phyloP scores from a whole-genome alignment of 805 yeast genomes.

The Candida hungchunana region DNA sequence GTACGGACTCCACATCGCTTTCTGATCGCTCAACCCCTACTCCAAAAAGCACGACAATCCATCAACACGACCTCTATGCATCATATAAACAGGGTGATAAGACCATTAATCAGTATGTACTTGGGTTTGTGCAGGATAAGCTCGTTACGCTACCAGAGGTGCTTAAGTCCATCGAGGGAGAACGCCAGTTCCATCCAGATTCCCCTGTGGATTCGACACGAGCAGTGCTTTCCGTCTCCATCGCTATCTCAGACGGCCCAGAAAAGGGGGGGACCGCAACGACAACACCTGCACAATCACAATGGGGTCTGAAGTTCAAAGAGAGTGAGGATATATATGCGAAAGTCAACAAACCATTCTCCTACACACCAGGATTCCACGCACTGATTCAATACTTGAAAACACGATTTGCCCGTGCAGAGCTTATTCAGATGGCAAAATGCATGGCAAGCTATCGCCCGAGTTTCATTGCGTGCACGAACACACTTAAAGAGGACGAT shows the following conservation, averaged over 20 bases:
- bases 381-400: constrained; percentile 69
- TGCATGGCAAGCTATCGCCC: constrained; percentile 91
- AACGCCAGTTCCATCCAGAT: constrained; percentile 6
- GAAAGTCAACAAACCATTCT: constrained; percentile 68
- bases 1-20: constrained; percentile 6
- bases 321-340: constrained; percentile 82
- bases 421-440: constrained; percentile 77
- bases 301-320: constrained; percentile 41
- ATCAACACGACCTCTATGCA: constrained; percentile 23
- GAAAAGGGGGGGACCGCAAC: constrained; percentile 9
- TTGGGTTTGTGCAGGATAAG: constrained; percentile 46
- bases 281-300: constrained; percentile 11
- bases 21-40: constrained; percentile 17
- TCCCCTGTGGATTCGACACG: not conserved
- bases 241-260: constrained; percentile 23
- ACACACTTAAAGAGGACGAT: constrained; percentile 84
- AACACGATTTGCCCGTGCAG: constrained; percentile 61
- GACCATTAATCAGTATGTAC: constrained; percentile 60
- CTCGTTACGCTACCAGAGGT: constrained; percentile 57
- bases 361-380: constrained; percentile 90
- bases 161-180: constrained; percentile 28
- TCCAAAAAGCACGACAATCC: constrained; percentile 2
- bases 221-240: constrained; percentile 22
- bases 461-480: constrained; percentile 87
- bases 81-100: constrained; percentile 47